phyloP scores from a whole-genome alignment of 2,329 filamentous ascomycete genomes.

The Epichloe scottii region DNA sequence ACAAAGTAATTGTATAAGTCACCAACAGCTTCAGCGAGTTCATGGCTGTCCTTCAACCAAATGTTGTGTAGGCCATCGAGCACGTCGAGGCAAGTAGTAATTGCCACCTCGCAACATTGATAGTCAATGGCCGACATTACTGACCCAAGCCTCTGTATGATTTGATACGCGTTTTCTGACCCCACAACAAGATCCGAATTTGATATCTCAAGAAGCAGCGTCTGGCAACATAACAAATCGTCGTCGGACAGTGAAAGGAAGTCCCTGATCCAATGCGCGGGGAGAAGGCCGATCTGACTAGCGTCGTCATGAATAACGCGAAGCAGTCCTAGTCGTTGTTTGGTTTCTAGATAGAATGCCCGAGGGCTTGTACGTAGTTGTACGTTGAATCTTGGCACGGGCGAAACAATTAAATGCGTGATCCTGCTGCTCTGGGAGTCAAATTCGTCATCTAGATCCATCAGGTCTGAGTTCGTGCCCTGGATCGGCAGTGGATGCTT shows the following conservation, averaged over 20 bases:
- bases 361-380: conserved; percentile 28
- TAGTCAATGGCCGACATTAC: conserved; percentile 47
- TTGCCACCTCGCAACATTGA: conserved; percentile 61
- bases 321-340: conserved; percentile 32
- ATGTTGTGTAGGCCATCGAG: conserved; percentile 49
- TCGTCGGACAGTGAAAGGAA: conserved; percentile 38
- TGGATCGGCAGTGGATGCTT: conserved; percentile 12
- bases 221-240: conserved; percentile 39
- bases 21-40: conserved; percentile 52
- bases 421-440: conserved; percentile 44
- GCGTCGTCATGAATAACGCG: conserved; percentile 28
- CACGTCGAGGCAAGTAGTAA: conserved; percentile 54
- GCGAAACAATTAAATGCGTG: conserved; percentile 22
- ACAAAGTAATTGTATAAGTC: conserved; percentile 75
- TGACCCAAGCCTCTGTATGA: conserved; percentile 38
- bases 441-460: conserved; percentile 57
- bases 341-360: conserved; percentile 37
- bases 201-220: conserved; percentile 39
- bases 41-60: conserved; percentile 48
- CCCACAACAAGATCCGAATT: conserved; percentile 38
- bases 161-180: conserved; percentile 29
- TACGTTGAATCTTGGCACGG: conserved; percentile 34
- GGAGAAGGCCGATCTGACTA: conserved; percentile 35
- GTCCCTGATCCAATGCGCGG: conserved; percentile 35
- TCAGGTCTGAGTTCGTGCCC: conserved; percentile 35